Base-by-base conservation (phyloP, 148 eudicot genomes). In the Chenopodium formosanum region DNA sequence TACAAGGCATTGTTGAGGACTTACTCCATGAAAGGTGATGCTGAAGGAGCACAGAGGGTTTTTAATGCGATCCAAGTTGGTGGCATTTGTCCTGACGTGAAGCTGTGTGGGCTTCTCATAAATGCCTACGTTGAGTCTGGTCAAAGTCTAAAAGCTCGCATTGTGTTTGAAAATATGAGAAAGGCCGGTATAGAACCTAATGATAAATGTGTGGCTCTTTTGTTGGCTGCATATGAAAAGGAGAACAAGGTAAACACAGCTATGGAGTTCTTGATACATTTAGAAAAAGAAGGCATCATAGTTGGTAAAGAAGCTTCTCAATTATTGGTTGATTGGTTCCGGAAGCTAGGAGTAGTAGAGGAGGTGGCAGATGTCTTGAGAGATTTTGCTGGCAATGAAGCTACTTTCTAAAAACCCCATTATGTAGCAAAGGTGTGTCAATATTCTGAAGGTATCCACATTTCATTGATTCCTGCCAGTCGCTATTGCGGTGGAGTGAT, bases 1-100 rank as follows among this genome's bases (percentile, higher is more conserved):
- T 92, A 90, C 70, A 96, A 94, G 74, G 98, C 99, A 19, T 86
- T 96, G 84, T 69, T 96, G 14, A 89, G 99, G 84, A 92, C 95
- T 1, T 96, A 96, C 86, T 96, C 99, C 58, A 91, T 89, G 98
- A 80, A 63, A 11, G 97, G 99, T 56, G 92, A 96, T 76, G 79
- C 83, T 69, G 84, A 87, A 83, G 97, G 94, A 74, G 91, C 99
- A 78, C 98, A 94, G 79, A 89, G 99, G 83, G 88, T 91, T 44
- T 96, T 96, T 56, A 82, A 94, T 58, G 89, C 93, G 27, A 85
- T 89, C 81, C 99, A 96, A 80, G 82, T 94, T 4, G 94, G 94
- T 1, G 95, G 97, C 31, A 91, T 90, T 34, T 48, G 77, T 83
- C 99, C 97, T 4, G 98, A 96, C 76, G 92, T 76, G 23, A 96